Conservation (phyloP, 2,329 filamentous ascomycete species). For the Pezicula neosporulosa region DNA sequence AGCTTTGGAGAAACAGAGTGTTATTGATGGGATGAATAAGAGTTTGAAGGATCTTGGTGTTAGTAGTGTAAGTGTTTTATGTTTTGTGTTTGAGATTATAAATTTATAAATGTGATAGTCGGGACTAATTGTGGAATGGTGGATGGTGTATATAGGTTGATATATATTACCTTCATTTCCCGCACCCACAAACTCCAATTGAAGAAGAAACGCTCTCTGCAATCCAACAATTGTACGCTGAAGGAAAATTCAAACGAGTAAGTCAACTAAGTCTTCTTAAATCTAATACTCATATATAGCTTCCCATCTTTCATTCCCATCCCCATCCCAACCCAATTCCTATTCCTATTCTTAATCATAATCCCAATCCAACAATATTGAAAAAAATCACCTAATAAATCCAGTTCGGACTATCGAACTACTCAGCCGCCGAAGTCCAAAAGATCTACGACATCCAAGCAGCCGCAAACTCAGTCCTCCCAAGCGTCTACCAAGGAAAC, state of each 20-base stretch:
- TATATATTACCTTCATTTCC: not conserved
- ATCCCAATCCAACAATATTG: no score
- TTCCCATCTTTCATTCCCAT: no score
- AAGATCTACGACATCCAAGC: constrained; percentile 27
- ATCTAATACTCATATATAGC: no score
- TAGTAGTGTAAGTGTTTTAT: no score
- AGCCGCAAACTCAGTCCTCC: constrained; percentile 24
- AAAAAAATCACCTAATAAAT: no score
- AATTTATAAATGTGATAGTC: no score
- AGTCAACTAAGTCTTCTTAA: no score
- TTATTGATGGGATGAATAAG: not conserved
- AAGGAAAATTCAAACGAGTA: constrained; percentile 1
- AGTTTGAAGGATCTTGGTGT: not conserved
- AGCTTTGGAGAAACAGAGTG: not conserved
- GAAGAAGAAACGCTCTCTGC: constrained; percentile 2
- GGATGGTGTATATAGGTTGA: not conserved
- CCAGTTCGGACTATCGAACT: constrained; percentile 34
- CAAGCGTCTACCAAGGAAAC: constrained; percentile 30
- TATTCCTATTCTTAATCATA: no score
- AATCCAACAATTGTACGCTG: not conserved
- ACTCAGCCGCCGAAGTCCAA: constrained; percentile 22
- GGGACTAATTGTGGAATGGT: no score
- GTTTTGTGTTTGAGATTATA: no score
- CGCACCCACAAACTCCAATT: not conserved
- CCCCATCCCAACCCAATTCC: no score